Evolutionary conservation across 2,329 filamentous ascomycete species (phyloP), one percentile per base, ranked within the genome.

Genomic region (Alternaria angustiovoidea): DNA sequence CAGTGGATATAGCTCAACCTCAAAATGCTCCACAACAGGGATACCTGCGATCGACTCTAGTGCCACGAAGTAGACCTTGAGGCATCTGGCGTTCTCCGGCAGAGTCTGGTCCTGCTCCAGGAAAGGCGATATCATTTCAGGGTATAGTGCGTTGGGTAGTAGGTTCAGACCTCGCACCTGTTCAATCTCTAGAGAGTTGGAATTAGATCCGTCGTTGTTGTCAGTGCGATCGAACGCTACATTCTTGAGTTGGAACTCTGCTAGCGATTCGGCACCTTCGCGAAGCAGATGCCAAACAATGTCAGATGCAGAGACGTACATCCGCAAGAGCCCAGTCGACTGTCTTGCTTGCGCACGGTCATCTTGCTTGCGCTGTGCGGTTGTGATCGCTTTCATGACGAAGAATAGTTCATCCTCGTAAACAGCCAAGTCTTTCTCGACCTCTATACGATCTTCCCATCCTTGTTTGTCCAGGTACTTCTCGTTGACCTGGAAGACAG

Each of bases 331-430:
- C 6, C 93, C 93, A 61, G 88, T 94, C 57, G 89, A 90, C 64
- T 93, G 87, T 7, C 88, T 87, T 51, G 88, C 84, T 54, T 82
- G 78, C 38, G 80, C 79, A 26, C 77, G 72, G 61, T 96, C 93
- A 52, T 91, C 88, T 64, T 88, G 89, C 75, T 94, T 95, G 61
- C 93, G 86, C 79, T 99, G 95, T 5, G 94, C 96, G 3, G 93
- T 96, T 1, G 95, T 99, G 75, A 99, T 99, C 39, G 95, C 96
- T 73, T 99, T 98, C 95, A 99, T 98, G 83, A 99, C 91, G 81
- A 99, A 99, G 84, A 99, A 99, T 8, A 99, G 81, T 78, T 99
- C 96, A 72, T 99, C 95, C 77, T 98, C 95, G 72, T 93, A 97
- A 20, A 88, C 88, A 9, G 92, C 88, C 51, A 99, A 83, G 75